A percentile compares a stretch with the other conserved stretches of the same genome.
Conservation (phyloP, 805 yeast species). For the Danielozyma ontarioensis region DNA sequence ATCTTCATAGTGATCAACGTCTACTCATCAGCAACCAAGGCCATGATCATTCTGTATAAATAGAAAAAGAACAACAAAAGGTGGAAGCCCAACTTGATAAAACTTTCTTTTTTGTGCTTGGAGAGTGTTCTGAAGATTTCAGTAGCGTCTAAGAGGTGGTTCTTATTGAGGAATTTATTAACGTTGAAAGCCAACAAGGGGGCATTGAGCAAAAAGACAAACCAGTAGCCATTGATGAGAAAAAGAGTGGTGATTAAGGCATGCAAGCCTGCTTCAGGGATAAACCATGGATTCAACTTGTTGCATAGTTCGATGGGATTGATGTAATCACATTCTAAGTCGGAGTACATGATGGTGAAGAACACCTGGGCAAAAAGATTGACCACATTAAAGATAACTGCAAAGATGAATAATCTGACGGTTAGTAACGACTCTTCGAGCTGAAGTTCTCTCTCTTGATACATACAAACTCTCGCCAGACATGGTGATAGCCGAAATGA, state of each 20-base stretch:
- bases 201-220: constrained; percentile 72
- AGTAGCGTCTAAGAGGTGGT: constrained; percentile 90
- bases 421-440: background rate
- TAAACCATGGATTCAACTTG: constrained; percentile 79
- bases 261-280: constrained; percentile 87
- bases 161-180: constrained; percentile 72
- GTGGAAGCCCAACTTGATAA: constrained; percentile 86
- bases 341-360: constrained; percentile 93
- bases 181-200: constrained; percentile 83
- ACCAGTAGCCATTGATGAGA: constrained; percentile 88
- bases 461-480: constrained; percentile 27
- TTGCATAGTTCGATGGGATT: constrained; percentile 96
- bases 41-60: constrained; percentile 93
- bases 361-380: constrained; percentile 89
- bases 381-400: constrained; percentile 80
- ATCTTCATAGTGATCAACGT: background rate
- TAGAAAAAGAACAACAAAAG: constrained; percentile 90
- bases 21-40: constrained; percentile 68
- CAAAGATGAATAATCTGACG: constrained; percentile 62
- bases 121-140: constrained; percentile 93
- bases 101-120: constrained; percentile 89
- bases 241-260: constrained; percentile 65
- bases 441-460: background rate
- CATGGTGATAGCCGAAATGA: constrained; percentile 10
- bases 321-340: constrained; percentile 92